These are phyloP conservation scores for Amoebophrya sp. DNA, from an alignment of 169 alveolate species.

Conservation along the genomic window DNA sequence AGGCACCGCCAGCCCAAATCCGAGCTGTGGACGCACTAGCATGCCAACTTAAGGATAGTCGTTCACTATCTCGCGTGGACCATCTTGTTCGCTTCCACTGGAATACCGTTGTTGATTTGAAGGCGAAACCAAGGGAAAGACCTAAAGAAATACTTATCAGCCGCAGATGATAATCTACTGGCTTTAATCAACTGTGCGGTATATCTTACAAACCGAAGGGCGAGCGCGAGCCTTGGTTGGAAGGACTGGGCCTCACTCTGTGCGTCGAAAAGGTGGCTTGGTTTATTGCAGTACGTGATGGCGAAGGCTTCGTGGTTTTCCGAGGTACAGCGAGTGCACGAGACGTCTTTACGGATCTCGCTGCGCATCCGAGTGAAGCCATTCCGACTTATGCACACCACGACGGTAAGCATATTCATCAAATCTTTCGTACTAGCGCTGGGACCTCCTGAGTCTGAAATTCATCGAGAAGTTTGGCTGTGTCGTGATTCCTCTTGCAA, in stretches of 20 bases:
- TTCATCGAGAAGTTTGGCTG: too few relatives aligned
- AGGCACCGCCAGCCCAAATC: neutral
- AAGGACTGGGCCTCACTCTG: neutral
- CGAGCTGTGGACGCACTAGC: neutral
- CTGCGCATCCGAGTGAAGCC: neutral
- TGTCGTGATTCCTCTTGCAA: too few relatives aligned
- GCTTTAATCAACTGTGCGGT: too few relatives aligned
- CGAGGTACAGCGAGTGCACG: slow-evolving; percentile 9
- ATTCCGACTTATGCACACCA: neutral
- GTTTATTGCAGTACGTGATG: neutral
- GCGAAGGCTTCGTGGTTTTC: neutral
- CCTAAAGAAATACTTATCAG: too few relatives aligned
- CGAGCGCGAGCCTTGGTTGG: neutral
- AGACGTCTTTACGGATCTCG: neutral
- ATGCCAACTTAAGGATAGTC: slow-evolving; percentile 8
- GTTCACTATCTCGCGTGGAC: too few relatives aligned
- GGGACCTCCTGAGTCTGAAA: too few relatives aligned
- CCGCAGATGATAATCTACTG: too few relatives aligned
- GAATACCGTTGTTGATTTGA: too few relatives aligned
- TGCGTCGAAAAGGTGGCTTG: neutral
- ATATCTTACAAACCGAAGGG: neutral
- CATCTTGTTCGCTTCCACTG: too few relatives aligned
- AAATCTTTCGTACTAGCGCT: too few relatives aligned
- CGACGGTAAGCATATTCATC: too few relatives aligned
- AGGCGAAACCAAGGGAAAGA: too few relatives aligned